Evolutionary conservation across 192 early-diverging fungal species (phyloP), one percentile per base, ranked within the genome.

Genomic region (Gonapodya prolifera): DNA sequence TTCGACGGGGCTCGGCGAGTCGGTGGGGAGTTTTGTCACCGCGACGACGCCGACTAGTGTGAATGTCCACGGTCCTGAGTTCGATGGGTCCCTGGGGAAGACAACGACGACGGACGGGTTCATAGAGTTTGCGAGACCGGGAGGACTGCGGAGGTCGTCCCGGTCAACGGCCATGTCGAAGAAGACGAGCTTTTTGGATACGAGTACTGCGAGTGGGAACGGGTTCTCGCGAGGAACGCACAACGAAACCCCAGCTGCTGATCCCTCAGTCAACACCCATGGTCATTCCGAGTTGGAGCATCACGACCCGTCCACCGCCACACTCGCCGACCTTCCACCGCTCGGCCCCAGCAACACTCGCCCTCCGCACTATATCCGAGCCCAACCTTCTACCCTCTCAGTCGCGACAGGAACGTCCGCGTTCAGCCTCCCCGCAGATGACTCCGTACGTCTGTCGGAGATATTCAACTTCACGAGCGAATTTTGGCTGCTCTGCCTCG

Each of bases 401-500:
- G 45, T 61, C 23, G 45, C 45, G 23, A n/a, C n/a, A n/a, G n/a
- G n/a, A n/a, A 61, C 45, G 8, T 61, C 45, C 8, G 23, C 45
- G 8, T 23, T 61, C 8, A 61, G 45, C 45, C 8, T 61, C 8
- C 45, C 45, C 23, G 45, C 45, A 8, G 45, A 61, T 23, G 45
- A 61, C 45, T 61, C 45, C 8, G 45, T 61, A 8, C 45, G 45
- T 61, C 45, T 61, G 8, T 61, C 45, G 8, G 45, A 61, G 45
- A 61, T 77, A 8, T 31, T 75, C 18, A 70, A 78, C 30, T 89
- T 85, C 79, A 82, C 86, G 2, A n/a, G 76, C 1, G 76, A 81
- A 1, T 86, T 87, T 77, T 87, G 85, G 86, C 77, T 89, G 28
- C 33, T 89, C 0, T 75, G 77, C 2, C 23, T 74, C 13, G 80